A percentile compares a stretch with the other conserved stretches of the same genome.
Conservation (phyloP, 1,139 yeast species). For the Saccharomyces hybrid region DNA sequence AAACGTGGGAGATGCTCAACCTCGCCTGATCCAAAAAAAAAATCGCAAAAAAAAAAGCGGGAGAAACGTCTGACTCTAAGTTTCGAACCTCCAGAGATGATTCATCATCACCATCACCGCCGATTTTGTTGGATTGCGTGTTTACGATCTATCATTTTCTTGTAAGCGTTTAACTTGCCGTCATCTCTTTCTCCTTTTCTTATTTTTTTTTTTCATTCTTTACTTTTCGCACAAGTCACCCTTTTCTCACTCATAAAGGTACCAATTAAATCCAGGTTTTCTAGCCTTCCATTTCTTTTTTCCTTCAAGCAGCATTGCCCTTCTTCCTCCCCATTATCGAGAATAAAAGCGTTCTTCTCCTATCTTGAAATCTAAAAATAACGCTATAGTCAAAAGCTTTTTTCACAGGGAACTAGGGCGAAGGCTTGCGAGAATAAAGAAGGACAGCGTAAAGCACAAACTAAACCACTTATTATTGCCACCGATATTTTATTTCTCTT, state of each 20-base stretch:
- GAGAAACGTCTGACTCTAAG: background rate
- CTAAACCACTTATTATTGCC: background rate
- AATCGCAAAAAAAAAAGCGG: background rate
- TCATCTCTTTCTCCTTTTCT: background rate
- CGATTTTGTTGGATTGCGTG: background rate
- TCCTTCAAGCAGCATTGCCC: background rate
- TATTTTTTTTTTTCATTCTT: background rate
- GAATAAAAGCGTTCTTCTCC: background rate
- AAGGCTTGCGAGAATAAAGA: background rate
- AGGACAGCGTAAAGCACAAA: background rate
- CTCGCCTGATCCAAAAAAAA: background rate
- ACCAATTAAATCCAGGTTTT: background rate
- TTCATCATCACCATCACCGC: background rate
- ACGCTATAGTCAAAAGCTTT: background rate
- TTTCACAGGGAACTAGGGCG: background rate
- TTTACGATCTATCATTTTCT: background rate
- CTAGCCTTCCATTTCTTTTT: background rate
- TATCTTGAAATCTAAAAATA: conserved; percentile 1
- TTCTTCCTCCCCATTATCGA: background rate
- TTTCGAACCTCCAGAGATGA: background rate
- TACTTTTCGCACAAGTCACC: background rate
- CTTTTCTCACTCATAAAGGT: background rate
- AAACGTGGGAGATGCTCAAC: background rate
- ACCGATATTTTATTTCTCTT: background rate
- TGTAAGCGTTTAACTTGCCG: background rate